Evolutionary conservation across 345 rosid species (phyloP).

Genomic region (Populus alba): DNA sequence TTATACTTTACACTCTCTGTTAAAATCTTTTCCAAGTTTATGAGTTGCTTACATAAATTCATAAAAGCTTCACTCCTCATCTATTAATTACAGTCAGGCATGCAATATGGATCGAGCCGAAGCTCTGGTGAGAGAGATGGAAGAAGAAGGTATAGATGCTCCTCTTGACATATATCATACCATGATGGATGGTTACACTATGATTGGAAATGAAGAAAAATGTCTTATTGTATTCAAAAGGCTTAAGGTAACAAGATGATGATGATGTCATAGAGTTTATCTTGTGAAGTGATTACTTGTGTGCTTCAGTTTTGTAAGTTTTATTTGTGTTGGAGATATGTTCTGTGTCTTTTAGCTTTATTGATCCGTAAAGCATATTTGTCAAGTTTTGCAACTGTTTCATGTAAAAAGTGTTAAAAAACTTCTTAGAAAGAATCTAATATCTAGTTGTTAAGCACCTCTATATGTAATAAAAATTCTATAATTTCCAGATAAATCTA

Average conservation of each 20-base stretch:
- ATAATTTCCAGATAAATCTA: no score
- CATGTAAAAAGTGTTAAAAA: no score
- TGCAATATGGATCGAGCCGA: slow-evolving; percentile 79
- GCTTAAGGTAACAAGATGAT: slow-evolving; percentile 57
- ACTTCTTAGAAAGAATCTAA: no score
- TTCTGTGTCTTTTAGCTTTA: neutral
- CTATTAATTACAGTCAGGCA: slow-evolving; percentile 54
- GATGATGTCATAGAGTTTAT: neutral
- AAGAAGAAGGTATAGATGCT: slow-evolving; percentile 96
- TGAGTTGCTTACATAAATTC: slow-evolving; percentile 7
- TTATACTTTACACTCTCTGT: neutral
- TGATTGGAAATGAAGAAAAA: slow-evolving; percentile 76
- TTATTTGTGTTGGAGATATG: neutral
- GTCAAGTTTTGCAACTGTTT: no score
- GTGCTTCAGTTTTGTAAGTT: neutral
- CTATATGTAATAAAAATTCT: no score
- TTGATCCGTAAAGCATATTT: neutral
- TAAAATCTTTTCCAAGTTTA: neutral
- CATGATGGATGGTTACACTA: slow-evolving; percentile 98
- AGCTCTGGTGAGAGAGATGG: slow-evolving; percentile 88
- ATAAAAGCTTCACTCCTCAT: slow-evolving; percentile 16
- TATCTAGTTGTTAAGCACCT: no score
- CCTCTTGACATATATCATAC: slow-evolving; percentile 85
- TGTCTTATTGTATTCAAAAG: slow-evolving; percentile 80
- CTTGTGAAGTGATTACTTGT: neutral